Conservation (phyloP, 495 filamentous ascomycete genomes). For the Thermothielavioides terrestris region DNA sequence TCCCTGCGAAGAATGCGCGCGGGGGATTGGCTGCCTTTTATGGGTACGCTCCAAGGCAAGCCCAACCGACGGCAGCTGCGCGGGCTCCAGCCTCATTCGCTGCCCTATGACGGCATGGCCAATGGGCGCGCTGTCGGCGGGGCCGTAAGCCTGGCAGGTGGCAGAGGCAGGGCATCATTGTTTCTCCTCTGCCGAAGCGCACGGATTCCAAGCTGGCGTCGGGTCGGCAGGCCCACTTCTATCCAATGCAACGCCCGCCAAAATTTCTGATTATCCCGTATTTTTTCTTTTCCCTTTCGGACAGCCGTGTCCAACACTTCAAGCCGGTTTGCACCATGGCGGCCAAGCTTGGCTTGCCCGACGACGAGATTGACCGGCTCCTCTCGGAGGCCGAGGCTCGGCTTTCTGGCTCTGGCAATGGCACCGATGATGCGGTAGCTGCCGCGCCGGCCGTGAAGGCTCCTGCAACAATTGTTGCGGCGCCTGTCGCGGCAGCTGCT, state of each 20-base stretch:
- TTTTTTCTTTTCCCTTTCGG: conserved; percentile 10
- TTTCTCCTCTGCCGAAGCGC: conserved; percentile 16
- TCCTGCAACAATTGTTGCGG: conserved; percentile 3
- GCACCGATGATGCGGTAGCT: conserved; percentile 6
- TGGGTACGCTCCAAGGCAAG: conserved; percentile 6
- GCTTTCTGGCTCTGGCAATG: conserved; percentile 17
- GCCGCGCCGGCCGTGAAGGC: conserved; percentile 5
- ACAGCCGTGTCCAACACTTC: too few relatives aligned
- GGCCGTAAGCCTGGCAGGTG: conserved; percentile 1
- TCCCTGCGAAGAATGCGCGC: conserved; percentile 6
- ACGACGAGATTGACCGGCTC: conserved; percentile 24
- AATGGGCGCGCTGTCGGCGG: background rate
- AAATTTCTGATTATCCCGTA: conserved; percentile 2
- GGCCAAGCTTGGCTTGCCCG: conserved; percentile 15
- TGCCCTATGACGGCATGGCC: conserved; percentile 20
- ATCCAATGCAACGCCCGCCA: too few relatives aligned
- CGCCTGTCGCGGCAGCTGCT: conserved; percentile 14
- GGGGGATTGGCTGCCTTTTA: conserved; percentile 12
- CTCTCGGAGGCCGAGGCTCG: conserved; percentile 27
- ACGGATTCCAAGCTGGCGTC: too few relatives aligned
- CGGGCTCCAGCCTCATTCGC: conserved; percentile 24
- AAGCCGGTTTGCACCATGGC: conserved; percentile 14
- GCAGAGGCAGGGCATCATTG: conserved; percentile 14
- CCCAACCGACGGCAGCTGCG: conserved; percentile 27
- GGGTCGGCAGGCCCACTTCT: background rate